Evolutionary conservation across 208 protist species (phyloP).

Genomic region (Phytomonas sp.): DNA sequence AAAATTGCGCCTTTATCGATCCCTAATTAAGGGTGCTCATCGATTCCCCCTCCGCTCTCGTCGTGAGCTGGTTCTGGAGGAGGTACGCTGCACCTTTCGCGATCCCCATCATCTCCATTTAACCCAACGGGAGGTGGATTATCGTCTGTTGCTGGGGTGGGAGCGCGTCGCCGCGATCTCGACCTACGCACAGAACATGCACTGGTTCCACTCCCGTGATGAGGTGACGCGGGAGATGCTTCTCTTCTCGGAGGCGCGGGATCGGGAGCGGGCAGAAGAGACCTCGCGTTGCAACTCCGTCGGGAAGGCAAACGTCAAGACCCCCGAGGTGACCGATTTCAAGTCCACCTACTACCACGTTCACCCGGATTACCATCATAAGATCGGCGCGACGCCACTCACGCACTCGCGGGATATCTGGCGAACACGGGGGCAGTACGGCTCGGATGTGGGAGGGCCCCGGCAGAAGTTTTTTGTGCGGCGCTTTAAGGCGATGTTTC

Average conservation of each 20-base stretch:
- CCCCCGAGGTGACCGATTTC: slow-evolving; percentile 76
- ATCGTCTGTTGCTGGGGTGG: slow-evolving; percentile 72
- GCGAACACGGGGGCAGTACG: slow-evolving; percentile 80
- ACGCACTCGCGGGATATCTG: slow-evolving; percentile 75
- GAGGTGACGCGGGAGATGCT: slow-evolving; percentile 84
- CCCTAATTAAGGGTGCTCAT: slow-evolving; percentile 60
- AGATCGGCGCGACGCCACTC: slow-evolving; percentile 61
- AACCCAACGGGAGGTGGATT: slow-evolving; percentile 62
- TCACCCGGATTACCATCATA: slow-evolving; percentile 79
- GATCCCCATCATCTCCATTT: slow-evolving; percentile 44
- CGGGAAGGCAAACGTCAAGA: slow-evolving; percentile 38
- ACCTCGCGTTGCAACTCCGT: slow-evolving; percentile 48
- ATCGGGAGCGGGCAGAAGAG: slow-evolving; percentile 42
- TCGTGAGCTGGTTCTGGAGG: slow-evolving; percentile 71
- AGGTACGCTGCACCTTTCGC: slow-evolving; percentile 68
- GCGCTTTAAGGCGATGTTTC: slow-evolving; percentile 84
- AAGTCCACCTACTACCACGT: slow-evolving; percentile 83
- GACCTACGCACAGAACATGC: slow-evolving; percentile 86
- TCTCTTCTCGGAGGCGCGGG: slow-evolving; percentile 60
- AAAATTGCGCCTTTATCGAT: slow-evolving; percentile 67
- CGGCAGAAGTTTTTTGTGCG: slow-evolving; percentile 85
- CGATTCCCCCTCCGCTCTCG: slow-evolving; percentile 72
- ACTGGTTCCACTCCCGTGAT: slow-evolving; percentile 87
- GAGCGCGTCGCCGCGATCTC: slow-evolving; percentile 56
- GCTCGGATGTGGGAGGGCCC: slow-evolving; percentile 75